A percentile compares a stretch with the other conserved stretches of the same genome.
These are phyloP conservation scores for Cercospora citrullina DNA, from an alignment of 2,329 filamentous ascomycete species.

Conservation along the genomic window DNA sequence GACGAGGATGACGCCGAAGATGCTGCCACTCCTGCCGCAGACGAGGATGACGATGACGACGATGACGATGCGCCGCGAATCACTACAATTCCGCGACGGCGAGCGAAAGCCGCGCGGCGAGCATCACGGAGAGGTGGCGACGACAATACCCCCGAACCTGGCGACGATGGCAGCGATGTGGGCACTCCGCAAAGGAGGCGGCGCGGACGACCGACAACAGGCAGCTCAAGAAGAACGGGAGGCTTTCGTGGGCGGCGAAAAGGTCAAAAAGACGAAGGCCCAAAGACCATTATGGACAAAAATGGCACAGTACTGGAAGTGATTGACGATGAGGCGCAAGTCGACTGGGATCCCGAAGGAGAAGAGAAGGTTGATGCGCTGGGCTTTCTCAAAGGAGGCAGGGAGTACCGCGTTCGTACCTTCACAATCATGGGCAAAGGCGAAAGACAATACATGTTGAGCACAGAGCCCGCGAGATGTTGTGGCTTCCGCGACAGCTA, in stretches of 20 bases:
- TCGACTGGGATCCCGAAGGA: slow-evolving; percentile 84
- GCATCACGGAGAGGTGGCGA: slow-evolving; percentile 38
- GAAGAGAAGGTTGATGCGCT: slow-evolving; percentile 91
- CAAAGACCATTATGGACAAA: slow-evolving; percentile 84
- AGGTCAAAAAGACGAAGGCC: slow-evolving; percentile 71
- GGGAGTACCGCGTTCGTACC: slow-evolving; percentile 92
- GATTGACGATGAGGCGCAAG: slow-evolving; percentile 83
- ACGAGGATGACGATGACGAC: slow-evolving; percentile 37
- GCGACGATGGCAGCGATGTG: slow-evolving; percentile 48
- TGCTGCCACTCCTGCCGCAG: slow-evolving; percentile 29
- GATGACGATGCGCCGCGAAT: slow-evolving; percentile 36
- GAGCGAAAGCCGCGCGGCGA: slow-evolving; percentile 37
- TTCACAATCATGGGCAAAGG: slow-evolving; percentile 86
- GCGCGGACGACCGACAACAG: slow-evolving; percentile 49
- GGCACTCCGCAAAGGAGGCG: slow-evolving; percentile 53
- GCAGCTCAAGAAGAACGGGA: slow-evolving; percentile 45
- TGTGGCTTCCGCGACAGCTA: slow-evolving; percentile 98
- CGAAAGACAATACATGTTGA: slow-evolving; percentile 93
- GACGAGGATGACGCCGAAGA: slow-evolving; percentile 30
- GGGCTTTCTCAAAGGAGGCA: slow-evolving; percentile 76
- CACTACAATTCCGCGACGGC: slow-evolving; percentile 43
- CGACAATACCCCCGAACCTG: slow-evolving; percentile 64
- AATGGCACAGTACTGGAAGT: slow-evolving; percentile 92
- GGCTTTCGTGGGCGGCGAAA: slow-evolving; percentile 73
- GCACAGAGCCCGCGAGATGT: slow-evolving; percentile 93